Conservation (phyloP, 805 yeast genomes). For the Saccharomycodes ludwigii region DNA sequence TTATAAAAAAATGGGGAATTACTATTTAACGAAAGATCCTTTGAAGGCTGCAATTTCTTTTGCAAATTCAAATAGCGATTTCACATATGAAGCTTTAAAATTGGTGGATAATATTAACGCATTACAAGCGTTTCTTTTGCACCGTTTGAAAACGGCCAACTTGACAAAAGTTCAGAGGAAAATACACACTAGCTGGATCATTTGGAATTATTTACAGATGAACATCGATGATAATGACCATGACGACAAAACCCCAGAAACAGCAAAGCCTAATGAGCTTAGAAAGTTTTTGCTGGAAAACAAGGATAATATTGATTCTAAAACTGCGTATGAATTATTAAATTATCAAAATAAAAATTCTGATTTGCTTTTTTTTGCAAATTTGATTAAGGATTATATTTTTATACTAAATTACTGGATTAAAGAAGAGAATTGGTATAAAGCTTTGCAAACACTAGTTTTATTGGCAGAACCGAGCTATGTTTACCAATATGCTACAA, state of each 20-base stretch:
- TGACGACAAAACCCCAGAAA: too few species aligned
- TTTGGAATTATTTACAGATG: conserved; percentile 19
- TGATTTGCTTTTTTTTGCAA: conserved; percentile 58
- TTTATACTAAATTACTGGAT: conserved; percentile 62
- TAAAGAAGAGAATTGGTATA: conserved; percentile 57
- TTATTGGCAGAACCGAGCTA: conserved; percentile 34
- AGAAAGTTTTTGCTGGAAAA: conserved; percentile 15
- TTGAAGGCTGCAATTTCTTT: conserved; percentile 40
- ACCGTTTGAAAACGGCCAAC: conserved; percentile 6
- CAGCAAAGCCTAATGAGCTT: conserved; percentile 1
- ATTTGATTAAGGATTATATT: conserved; percentile 51
- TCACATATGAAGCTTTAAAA: conserved; percentile 44
- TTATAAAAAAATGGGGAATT: conserved; percentile 41
- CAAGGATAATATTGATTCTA: conserved; percentile 24
- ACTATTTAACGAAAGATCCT: conserved; percentile 24
- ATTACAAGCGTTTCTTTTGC: conserved; percentile 31
- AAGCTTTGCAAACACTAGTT: conserved; percentile 48
- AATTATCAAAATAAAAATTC: conserved; percentile 50
- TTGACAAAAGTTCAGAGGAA: conserved; percentile 18
- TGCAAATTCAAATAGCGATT: conserved; percentile 28
- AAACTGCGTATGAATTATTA: conserved; percentile 61
- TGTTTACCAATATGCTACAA: conserved; percentile 58
- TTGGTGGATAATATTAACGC: conserved; percentile 37
- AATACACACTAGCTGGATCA: conserved; percentile 25
- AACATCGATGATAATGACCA: neutral